Percentiles rank a stretch among this genome's conserved stretches.
Evolutionary conservation across 805 yeast species (phyloP).

Genomic region (Metschnikowia amazonensis): DNA sequence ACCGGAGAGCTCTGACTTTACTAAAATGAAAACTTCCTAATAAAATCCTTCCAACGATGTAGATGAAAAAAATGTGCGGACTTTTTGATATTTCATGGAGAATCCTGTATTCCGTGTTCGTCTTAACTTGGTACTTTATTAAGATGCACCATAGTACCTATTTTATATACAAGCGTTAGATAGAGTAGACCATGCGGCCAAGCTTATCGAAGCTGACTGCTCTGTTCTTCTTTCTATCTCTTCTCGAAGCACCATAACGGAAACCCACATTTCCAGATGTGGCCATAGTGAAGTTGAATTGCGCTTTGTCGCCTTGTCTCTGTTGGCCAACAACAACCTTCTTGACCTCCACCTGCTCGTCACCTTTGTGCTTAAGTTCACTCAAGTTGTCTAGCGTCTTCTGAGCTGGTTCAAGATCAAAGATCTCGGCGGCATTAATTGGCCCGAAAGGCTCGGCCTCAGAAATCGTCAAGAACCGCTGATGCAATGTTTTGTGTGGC

Average conservation of each 20-base stretch:
- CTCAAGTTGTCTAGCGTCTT: slow-evolving; percentile 68
- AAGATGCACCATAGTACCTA: background rate
- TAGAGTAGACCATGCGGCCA: slow-evolving; percentile 52
- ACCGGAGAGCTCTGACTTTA: background rate
- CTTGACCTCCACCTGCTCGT: slow-evolving; percentile 26
- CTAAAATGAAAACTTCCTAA: background rate
- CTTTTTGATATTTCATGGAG: too few species aligned
- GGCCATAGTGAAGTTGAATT: slow-evolving; percentile 72
- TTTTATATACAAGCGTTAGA: slow-evolving; percentile 5
- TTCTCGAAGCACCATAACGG: slow-evolving; percentile 86
- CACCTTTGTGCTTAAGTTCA: slow-evolving; percentile 51
- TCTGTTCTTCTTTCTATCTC: slow-evolving; percentile 86
- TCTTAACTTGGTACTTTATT: background rate
- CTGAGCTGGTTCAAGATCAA: slow-evolving; percentile 84
- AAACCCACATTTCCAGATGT: slow-evolving; percentile 82
- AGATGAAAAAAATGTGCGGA: background rate
- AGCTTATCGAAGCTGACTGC: slow-evolving; percentile 63
- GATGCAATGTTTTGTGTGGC: slow-evolving; percentile 75
- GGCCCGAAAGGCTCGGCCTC: slow-evolving; percentile 97
- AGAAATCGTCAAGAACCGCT: slow-evolving; percentile 82
- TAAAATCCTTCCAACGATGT: background rate
- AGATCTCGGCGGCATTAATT: slow-evolving; percentile 83
- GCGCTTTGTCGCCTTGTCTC: slow-evolving; percentile 63
- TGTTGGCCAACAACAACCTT: slow-evolving; percentile 50
- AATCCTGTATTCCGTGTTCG: background rate